A percentile compares a stretch with the other conserved stretches of the same genome.
These are phyloP conservation scores for Neurospora pannonica DNA, from an alignment of 495 filamentous ascomycete genomes.

Conservation along the genomic window DNA sequence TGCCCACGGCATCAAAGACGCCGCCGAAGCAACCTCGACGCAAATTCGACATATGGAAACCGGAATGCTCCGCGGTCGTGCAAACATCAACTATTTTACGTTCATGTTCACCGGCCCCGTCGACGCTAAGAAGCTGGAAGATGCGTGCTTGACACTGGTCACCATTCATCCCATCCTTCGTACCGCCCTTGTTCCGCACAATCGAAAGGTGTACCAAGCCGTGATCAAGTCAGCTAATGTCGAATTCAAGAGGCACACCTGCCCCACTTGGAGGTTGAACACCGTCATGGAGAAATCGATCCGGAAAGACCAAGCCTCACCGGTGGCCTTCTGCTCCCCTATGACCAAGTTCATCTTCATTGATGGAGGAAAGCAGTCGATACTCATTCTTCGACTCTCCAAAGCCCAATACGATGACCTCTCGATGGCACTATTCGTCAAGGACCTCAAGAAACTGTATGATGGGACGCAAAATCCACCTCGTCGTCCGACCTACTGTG, in stretches of 20 bases:
- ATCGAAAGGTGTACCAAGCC: constrained; percentile 35
- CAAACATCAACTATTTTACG: constrained; percentile 35
- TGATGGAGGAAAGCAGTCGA: constrained; percentile 37
- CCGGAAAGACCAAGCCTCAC: constrained; percentile 28
- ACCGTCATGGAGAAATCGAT: constrained; percentile 29
- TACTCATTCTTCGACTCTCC: constrained; percentile 32
- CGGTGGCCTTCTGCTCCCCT: constrained; percentile 29
- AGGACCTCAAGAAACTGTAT: constrained; percentile 36
- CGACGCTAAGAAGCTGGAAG: constrained; percentile 32
- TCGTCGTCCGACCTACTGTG: constrained; percentile 31
- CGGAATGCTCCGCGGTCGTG: constrained; percentile 30
- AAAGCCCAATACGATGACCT: constrained; percentile 39
- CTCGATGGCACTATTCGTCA: constrained; percentile 31
- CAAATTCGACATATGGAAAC: constrained; percentile 39
- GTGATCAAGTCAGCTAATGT: constrained; percentile 30
- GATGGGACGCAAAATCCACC: constrained; percentile 21
- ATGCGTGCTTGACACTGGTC: constrained; percentile 29
- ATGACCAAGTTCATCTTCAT: constrained; percentile 39
- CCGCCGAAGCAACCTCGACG: constrained; percentile 32
- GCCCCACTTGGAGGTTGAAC: constrained; percentile 32
- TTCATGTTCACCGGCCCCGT: constrained; percentile 33
- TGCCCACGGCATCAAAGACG: constrained; percentile 27
- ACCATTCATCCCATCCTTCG: constrained; percentile 36
- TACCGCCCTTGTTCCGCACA: constrained; percentile 33
- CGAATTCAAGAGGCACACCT: constrained; percentile 31